Percentiles rank a stretch among this genome's conserved stretches.
phyloP scores from a whole-genome alignment of 73 alveolate genomes.

The Breviolum minutum region DNA sequence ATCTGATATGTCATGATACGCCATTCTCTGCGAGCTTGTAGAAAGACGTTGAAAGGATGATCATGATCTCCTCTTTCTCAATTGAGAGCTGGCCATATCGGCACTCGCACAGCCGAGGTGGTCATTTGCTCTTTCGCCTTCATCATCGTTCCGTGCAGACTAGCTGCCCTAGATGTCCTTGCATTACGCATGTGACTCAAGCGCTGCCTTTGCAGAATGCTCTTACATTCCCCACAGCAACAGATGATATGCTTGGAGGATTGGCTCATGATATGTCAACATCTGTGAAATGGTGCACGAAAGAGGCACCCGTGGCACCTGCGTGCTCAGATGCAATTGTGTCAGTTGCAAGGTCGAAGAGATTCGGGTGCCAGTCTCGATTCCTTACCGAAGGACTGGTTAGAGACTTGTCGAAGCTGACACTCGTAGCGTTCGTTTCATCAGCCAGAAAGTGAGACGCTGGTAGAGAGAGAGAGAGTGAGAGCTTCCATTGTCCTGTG shows the following conservation, averaged over 20 bases:
- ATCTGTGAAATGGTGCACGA: no score
- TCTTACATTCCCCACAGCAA: no score
- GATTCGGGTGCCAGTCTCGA: slow-evolving; percentile 30
- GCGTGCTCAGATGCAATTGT: no score
- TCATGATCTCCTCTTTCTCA: no score
- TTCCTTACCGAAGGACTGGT: slow-evolving; percentile 22
- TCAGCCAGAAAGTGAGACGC: not conserved
- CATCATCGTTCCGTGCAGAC: slow-evolving; percentile 93
- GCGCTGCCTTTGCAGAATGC: no score
- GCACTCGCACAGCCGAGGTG: slow-evolving; percentile 16
- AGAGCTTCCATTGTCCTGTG: not conserved
- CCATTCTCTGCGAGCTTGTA: no score
- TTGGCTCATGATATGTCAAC: no score
- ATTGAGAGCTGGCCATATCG: no score
- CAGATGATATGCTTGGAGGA: no score
- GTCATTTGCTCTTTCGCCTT: slow-evolving; percentile 85
- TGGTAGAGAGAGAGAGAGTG: not conserved
- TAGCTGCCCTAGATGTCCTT: slow-evolving; percentile 67
- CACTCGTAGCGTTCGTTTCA: not conserved
- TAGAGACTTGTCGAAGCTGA: not conserved
- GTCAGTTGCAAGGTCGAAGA: slow-evolving; percentile 28
- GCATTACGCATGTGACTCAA: slow-evolving; percentile 32
- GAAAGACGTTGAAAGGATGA: no score
- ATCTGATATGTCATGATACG: no score
- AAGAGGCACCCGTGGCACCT: no score